A percentile compares a stretch with the other conserved stretches of the same genome.
phyloP scores from a whole-genome alignment of 306 rosid genomes.

The Corylus americana region DNA sequence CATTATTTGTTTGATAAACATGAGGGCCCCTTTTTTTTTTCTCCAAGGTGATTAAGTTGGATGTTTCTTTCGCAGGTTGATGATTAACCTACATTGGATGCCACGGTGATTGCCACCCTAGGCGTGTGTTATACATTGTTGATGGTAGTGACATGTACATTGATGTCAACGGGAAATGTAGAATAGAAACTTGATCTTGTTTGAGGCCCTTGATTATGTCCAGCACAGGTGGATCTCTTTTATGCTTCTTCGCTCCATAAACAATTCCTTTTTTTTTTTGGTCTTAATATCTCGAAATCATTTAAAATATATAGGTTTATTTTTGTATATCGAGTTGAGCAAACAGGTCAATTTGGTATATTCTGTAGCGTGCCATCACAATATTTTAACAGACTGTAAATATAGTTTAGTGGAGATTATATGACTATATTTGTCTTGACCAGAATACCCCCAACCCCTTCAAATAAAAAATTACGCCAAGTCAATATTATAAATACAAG shows the following conservation, averaged over 20 bases:
- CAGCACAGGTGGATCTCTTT: conserved; percentile 53
- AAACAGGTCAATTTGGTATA: conserved; percentile 30
- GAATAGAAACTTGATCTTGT: conserved; percentile 51
- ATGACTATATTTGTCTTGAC: not conserved
- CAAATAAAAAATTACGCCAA: not conserved
- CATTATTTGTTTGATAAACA: not conserved
- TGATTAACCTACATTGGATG: conserved; percentile 21
- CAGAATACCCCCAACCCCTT: not conserved
- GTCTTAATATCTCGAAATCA: conserved; percentile 29
- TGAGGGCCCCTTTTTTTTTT: not conserved
- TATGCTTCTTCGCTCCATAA: conserved; percentile 36
- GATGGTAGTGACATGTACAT: conserved; percentile 45
- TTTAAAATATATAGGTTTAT: conserved; percentile 30
- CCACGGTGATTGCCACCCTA: conserved; percentile 22
- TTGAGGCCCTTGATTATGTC: conserved; percentile 45
- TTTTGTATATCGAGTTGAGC: conserved; percentile 34
- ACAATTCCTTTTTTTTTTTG: conserved; percentile 34
- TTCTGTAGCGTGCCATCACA: conserved; percentile 28
- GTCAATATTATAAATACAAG: no score
- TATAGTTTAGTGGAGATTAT: conserved; percentile 24
- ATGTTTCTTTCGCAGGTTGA: conserved; percentile 43
- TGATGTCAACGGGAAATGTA: conserved; percentile 55
- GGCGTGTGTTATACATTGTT: conserved; percentile 36
- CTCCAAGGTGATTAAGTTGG: not conserved
- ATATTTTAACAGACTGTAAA: conserved; percentile 26